Percentiles rank a stretch among this genome's conserved stretches.
Conservation (phyloP, 768 basidiomycete genomes). For the Mycena venus region DNA sequence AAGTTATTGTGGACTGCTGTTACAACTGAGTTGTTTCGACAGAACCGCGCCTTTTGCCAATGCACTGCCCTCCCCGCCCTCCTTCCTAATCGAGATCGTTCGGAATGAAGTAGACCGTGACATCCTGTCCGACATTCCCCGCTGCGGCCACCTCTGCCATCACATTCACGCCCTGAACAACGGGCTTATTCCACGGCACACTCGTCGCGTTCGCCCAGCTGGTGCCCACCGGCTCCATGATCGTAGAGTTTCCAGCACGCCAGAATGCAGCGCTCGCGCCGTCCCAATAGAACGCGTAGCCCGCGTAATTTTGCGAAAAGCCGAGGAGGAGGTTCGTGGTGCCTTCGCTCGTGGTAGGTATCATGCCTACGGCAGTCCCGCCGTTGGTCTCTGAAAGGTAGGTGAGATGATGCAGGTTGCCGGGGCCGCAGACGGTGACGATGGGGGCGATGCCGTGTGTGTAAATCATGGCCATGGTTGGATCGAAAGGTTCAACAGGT, state of each 20-base stretch:
- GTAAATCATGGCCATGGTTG: constrained; percentile 4
- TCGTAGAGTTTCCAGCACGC: constrained; percentile 1
- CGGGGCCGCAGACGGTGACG: constrained; percentile 7
- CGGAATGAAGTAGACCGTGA: not conserved
- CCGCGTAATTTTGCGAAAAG: not conserved
- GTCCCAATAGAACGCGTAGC: constrained; percentile 23
- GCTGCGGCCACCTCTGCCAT: not conserved
- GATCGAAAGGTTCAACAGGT: too few relatives aligned
- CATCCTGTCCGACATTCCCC: not conserved
- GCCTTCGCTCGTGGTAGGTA: not conserved
- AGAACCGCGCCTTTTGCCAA: too few relatives aligned
- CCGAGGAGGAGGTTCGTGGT: constrained; percentile 2
- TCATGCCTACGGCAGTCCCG: not conserved
- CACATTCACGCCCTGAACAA: not conserved
- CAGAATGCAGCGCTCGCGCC: constrained; percentile 7
- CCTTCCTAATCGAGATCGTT: not conserved
- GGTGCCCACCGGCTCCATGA: constrained; percentile 3
- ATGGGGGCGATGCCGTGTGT: constrained; percentile 12
- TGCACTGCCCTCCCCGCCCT: too few relatives aligned
- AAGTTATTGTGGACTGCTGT: too few relatives aligned
- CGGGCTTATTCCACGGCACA: not conserved
- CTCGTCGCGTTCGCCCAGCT: constrained; percentile 8
- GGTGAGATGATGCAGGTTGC: constrained; percentile 15
- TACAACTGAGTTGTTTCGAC: too few relatives aligned
- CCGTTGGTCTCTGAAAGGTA: not conserved